These are phyloP conservation scores for Rhododendron mucronatum DNA, from an alignment of 148 eudicot genomes.

Conservation along the genomic window DNA sequence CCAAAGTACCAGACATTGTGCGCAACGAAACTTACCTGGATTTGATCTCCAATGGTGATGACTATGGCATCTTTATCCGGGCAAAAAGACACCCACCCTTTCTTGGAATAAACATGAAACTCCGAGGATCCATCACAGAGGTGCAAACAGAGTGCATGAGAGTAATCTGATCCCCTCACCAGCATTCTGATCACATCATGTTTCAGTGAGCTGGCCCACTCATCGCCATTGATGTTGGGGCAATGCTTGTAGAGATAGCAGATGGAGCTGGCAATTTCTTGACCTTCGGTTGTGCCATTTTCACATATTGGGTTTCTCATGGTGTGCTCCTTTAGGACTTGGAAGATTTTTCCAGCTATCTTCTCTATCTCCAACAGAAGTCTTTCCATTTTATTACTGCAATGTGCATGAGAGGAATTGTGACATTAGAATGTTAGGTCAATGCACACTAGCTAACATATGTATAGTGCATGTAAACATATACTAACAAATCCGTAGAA, in stretches of 20 bases:
- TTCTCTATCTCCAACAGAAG: constrained; percentile 43
- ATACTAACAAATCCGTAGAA: neutral
- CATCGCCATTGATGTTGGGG: constrained; percentile 17
- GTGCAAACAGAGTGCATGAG: constrained; percentile 68
- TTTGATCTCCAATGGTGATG: constrained; percentile 71
- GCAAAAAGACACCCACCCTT: constrained; percentile 76
- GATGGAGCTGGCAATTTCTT: constrained; percentile 27
- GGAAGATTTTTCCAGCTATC: constrained; percentile 29
- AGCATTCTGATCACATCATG: constrained; percentile 75
- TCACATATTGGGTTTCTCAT: neutral
- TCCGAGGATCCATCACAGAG: constrained; percentile 55
- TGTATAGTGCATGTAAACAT: neutral
- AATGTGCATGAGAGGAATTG: neutral
- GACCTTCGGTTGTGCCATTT: neutral
- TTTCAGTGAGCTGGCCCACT: constrained; percentile 43
- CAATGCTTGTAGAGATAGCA: constrained; percentile 63
- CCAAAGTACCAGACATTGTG: neutral
- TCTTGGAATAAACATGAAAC: constrained; percentile 91
- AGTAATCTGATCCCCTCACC: constrained; percentile 65
- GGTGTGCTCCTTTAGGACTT: constrained; percentile 14
- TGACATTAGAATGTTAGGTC: neutral
- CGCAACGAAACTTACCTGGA: constrained; percentile 51
- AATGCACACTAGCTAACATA: neutral
- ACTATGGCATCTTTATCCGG: constrained; percentile 49
- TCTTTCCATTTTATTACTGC: constrained; percentile 53